Percentiles rank a stretch among this genome's conserved stretches.
Conservation (phyloP, 208 protist genomes). For the Leishmania aethiopica region DNA sequence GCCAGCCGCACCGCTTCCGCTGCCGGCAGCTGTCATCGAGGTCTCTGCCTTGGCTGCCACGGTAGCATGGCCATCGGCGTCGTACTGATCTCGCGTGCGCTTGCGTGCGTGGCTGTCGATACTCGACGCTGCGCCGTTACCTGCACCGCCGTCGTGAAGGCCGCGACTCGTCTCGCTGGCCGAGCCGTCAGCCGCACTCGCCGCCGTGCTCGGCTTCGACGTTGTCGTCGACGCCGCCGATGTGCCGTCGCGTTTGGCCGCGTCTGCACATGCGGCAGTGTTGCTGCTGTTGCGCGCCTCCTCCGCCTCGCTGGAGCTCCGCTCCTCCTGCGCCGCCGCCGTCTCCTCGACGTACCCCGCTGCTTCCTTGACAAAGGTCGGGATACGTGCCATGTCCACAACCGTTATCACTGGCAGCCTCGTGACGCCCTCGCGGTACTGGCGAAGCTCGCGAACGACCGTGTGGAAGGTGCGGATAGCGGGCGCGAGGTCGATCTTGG, state of each 20-base stretch:
- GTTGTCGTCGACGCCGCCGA: conserved; percentile 10
- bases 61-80: background rate
- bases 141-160: background rate
- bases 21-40: background rate
- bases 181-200: background rate
- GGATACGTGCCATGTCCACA: conserved; percentile 67
- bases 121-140: conserved; percentile 12
- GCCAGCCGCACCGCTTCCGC: background rate
- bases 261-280: conserved; percentile 6
- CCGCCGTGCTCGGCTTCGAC: background rate
- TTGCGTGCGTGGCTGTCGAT: conserved; percentile 11
- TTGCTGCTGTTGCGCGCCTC: background rate
- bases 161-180: background rate
- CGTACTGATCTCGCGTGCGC: conserved; percentile 7
- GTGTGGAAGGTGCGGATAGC: conserved; percentile 74
- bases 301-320: background rate
- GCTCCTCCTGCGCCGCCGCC: background rate
- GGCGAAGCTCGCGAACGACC: conserved; percentile 66
- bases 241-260: background rate
- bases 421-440: conserved; percentile 78
- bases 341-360: conserved; percentile 57
- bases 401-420: conserved; percentile 69
- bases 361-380: conserved; percentile 69
- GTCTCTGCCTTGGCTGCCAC: conserved; percentile 7
- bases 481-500: conserved; percentile 66